Conservation (phyloP, 2,329 filamentous ascomycete genomes). For the Fusarium guadeloupense region DNA sequence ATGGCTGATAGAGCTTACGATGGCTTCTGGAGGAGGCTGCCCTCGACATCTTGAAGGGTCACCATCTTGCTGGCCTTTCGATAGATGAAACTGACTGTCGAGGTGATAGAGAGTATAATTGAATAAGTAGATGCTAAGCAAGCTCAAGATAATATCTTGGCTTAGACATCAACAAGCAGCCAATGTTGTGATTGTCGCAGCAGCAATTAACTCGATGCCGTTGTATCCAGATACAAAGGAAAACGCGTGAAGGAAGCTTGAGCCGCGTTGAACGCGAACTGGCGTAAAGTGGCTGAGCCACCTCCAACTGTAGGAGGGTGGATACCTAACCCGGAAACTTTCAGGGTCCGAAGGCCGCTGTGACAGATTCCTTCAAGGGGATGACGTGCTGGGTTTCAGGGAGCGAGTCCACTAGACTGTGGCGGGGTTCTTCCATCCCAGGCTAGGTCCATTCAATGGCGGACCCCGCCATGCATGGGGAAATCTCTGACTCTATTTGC, state of each 20-base stretch:
- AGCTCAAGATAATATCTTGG: not conserved
- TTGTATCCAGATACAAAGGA: not conserved
- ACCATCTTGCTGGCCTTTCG: conserved; percentile 44
- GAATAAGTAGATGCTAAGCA: too few relatives aligned
- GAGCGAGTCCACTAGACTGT: conserved; percentile 17
- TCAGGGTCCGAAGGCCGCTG: not conserved
- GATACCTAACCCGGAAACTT: not conserved
- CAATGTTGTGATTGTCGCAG: conserved; percentile 1
- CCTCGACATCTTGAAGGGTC: conserved; percentile 46
- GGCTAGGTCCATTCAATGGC: not conserved
- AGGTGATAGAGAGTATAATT: not conserved
- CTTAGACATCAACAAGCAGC: not conserved
- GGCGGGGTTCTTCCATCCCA: conserved; percentile 26
- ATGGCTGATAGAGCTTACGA: conserved; percentile 39
- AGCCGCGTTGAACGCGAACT: conserved; percentile 35
- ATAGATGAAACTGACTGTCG: not conserved
- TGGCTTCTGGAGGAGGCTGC: conserved; percentile 47
- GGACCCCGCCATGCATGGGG: conserved; percentile 36
- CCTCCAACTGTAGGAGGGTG: too few relatives aligned
- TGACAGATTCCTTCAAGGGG: not conserved
- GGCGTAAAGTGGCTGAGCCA: conserved; percentile 44
- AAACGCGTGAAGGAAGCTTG: conserved; percentile 36
- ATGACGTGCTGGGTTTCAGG: conserved; percentile 35
- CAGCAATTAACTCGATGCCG: not conserved
- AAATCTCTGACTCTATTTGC: conserved; percentile 26